A percentile compares a stretch with the other conserved stretches of the same genome.
phyloP scores from a whole-genome alignment of 352 stramenopile genomes.

The Phytophthora cajani region DNA sequence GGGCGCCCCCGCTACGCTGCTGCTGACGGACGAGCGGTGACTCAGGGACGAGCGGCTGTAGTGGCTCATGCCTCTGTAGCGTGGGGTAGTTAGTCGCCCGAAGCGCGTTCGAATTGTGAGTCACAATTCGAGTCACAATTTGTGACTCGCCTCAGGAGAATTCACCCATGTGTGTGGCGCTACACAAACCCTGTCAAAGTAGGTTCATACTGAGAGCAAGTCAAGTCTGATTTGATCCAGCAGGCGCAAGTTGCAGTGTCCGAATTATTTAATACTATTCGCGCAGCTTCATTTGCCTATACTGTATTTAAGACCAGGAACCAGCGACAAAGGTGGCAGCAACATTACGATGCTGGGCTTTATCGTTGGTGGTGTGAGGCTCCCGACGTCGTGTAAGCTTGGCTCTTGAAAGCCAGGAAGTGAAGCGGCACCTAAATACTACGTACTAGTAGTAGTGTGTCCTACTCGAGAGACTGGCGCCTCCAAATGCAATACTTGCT shows the following conservation, averaged over 20 bases:
- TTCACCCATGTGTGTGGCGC: slow-evolving; percentile 18
- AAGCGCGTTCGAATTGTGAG: not conserved
- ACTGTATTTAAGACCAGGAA: not conserved
- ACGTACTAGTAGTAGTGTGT: no score
- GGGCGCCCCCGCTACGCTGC: slow-evolving; percentile 32
- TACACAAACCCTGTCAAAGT: slow-evolving; percentile 7
- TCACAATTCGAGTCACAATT: no score
- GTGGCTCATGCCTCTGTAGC: slow-evolving; percentile 22
- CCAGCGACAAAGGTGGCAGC: not conserved
- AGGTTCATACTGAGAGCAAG: slow-evolving; percentile 14
- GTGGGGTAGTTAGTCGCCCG: not conserved
- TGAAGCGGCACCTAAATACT: no score
- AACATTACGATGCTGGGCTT: not conserved
- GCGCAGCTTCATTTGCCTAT: not conserved
- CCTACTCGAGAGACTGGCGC: no score
- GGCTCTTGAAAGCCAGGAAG: no score
- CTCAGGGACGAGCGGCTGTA: slow-evolving; percentile 38
- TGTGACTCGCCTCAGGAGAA: slow-evolving; percentile 6
- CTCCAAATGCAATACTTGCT: no score
- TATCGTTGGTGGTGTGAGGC: no score
- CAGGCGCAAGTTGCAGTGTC: slow-evolving; percentile 11
- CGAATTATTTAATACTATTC: slow-evolving; percentile 8
- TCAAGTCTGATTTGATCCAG: slow-evolving; percentile 20
- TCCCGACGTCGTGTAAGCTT: no score
- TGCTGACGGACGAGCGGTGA: slow-evolving; percentile 39